Conservation (phyloP, 495 filamentous ascomycete genomes). For the Penicillium psychrofluorescens region DNA sequence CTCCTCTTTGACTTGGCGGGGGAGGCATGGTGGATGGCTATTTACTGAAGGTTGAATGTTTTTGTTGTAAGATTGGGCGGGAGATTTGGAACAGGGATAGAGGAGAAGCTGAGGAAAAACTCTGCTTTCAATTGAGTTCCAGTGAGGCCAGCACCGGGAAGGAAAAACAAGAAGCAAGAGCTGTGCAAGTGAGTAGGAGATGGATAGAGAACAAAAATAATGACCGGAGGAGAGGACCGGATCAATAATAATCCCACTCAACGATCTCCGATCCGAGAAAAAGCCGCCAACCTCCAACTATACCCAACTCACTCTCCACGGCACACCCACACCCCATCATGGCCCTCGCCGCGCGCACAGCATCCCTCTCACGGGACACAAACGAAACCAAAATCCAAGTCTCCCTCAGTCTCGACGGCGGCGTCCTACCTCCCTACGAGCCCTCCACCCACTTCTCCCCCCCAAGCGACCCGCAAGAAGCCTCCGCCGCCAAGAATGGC, state of each 20-base stretch:
- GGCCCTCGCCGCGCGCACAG: slow-evolving; percentile 51
- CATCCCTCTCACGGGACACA: slow-evolving; percentile 73
- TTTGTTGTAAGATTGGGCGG: too few species aligned
- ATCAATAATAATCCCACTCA: slow-evolving; percentile 21
- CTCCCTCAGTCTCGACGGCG: slow-evolving; percentile 87
- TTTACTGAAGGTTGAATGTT: too few species aligned
- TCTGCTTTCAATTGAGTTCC: too few species aligned
- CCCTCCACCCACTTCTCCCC: slow-evolving; percentile 37
- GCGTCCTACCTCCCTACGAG: slow-evolving; percentile 57
- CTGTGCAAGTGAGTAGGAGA: too few species aligned
- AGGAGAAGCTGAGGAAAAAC: too few species aligned
- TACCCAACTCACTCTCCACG: neutral
- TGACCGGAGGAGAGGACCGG: slow-evolving; percentile 1
- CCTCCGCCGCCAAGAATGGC: slow-evolving; percentile 56
- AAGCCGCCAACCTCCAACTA: slow-evolving; percentile 9
- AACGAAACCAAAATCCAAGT: slow-evolving; percentile 96
- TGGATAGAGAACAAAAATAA: too few species aligned
- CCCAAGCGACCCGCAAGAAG: slow-evolving; percentile 30
- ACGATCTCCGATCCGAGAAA: slow-evolving; percentile 14
- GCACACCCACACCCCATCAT: slow-evolving; percentile 14
- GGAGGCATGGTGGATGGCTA: slow-evolving; percentile 26
- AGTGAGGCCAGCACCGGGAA: too few species aligned
- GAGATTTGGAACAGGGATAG: too few species aligned
- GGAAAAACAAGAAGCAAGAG: too few species aligned
- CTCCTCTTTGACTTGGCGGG: slow-evolving; percentile 27